These are phyloP conservation scores for Pinus albicaulis DNA, from an alignment of 75 land plant species.

Conservation along the genomic window DNA sequence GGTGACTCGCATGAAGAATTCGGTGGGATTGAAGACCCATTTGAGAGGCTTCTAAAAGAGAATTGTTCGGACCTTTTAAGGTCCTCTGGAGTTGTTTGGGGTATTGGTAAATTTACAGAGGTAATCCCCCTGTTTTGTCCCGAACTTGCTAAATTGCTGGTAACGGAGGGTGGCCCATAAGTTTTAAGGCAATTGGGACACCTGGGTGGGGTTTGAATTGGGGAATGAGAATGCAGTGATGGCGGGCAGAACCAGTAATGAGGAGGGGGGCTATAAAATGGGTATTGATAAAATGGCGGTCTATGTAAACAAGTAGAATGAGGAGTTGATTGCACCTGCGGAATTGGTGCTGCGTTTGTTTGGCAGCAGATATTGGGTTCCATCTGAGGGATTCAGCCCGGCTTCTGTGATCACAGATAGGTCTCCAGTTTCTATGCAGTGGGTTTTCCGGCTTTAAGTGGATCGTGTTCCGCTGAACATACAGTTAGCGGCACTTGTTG, in stretches of 20 bases:
- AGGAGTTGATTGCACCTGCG: neutral
- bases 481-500: no score
- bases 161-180: neutral
- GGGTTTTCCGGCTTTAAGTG: no score
- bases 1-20: neutral
- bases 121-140: no score
- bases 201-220: neutral
- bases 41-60: neutral
- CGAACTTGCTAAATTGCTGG: no score
- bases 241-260: slow-evolving; percentile 7
- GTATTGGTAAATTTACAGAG: no score
- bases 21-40: neutral
- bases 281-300: neutral
- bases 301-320: neutral
- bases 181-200: neutral
- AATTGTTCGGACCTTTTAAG: neutral
- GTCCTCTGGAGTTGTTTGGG: neutral
- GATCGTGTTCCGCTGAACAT: no score
- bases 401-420: no score
- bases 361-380: neutral
- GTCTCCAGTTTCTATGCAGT: no score
- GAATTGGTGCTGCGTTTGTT: neutral
- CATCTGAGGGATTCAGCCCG: neutral
- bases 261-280: neutral
- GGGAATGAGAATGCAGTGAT: neutral